These are phyloP conservation scores for Beauveria medogensis DNA, from an alignment of 2,329 filamentous ascomycete species.

Conservation along the genomic window DNA sequence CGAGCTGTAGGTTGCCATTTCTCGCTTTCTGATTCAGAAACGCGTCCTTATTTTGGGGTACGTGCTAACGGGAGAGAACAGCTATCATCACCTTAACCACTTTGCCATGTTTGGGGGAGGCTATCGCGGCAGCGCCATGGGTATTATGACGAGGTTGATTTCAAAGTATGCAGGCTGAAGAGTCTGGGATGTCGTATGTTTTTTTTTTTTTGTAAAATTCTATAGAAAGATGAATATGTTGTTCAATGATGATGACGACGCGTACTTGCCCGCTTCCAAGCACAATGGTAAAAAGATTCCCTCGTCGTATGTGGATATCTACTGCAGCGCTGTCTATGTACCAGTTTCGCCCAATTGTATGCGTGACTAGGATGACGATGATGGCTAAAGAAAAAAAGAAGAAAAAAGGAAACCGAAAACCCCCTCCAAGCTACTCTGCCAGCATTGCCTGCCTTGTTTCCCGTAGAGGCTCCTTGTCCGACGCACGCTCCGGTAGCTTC, in stretches of 20 bases:
- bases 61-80: constrained; percentile 25
- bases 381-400: not conserved
- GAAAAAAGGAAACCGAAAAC: not conserved
- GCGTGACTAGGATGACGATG: not conserved
- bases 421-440: constrained; percentile 20
- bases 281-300: not conserved
- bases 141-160: constrained; percentile 68
- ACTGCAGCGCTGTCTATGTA: constrained; percentile 5
- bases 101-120: constrained; percentile 75
- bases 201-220: not conserved
- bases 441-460: constrained; percentile 33
- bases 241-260: not conserved
- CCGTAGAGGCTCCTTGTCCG: constrained; percentile 17
- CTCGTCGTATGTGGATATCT: constrained; percentile 2
- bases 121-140: constrained; percentile 67
- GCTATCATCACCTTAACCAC: constrained; percentile 87
- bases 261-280: not conserved
- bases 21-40: not conserved
- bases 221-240: not conserved
- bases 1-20: constrained; percentile 57
- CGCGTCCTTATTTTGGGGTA: no score
- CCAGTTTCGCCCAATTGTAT: not conserved
- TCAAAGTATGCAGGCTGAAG: constrained; percentile 53
- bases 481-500: constrained; percentile 22
- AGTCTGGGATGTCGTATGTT: not conserved